Conservation (phyloP, 495 filamentous ascomycete species). For the Barbatosphaeria neglecta region DNA sequence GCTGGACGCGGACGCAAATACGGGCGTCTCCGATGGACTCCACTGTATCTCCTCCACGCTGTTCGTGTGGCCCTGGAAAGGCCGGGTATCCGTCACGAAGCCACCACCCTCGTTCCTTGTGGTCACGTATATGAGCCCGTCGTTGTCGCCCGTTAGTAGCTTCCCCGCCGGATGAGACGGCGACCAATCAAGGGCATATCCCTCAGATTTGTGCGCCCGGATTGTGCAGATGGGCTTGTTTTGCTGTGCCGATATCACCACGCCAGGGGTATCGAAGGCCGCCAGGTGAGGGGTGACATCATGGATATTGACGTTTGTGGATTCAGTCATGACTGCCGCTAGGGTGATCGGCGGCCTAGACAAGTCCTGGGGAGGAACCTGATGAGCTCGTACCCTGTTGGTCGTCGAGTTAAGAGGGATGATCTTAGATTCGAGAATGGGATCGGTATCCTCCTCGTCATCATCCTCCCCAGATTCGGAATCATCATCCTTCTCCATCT, state of each 20-base stretch:
- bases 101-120: slow-evolving; percentile 75
- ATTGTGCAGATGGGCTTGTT: slow-evolving; percentile 80
- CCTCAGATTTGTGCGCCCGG: slow-evolving; percentile 82
- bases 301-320: slow-evolving; percentile 79
- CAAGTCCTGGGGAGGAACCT: slow-evolving; percentile 56
- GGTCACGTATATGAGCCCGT: slow-evolving; percentile 78
- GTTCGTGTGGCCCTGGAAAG: slow-evolving; percentile 70
- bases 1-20: slow-evolving; percentile 84
- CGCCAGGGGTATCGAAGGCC: slow-evolving; percentile 82
- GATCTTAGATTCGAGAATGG: slow-evolving; percentile 83
- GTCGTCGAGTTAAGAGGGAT: slow-evolving; percentile 78
- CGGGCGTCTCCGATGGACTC: slow-evolving; percentile 81
- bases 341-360: slow-evolving; percentile 63
- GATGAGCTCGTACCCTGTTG: slow-evolving; percentile 81
- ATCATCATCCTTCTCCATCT: slow-evolving; percentile 59
- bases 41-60: slow-evolving; percentile 94
- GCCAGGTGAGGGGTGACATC: slow-evolving; percentile 78
- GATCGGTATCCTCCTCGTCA: slow-evolving; percentile 68
- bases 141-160: slow-evolving; percentile 82
- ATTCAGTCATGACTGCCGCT: slow-evolving; percentile 85
- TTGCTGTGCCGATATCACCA: slow-evolving; percentile 62
- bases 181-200: slow-evolving; percentile 93
- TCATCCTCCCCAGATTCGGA: slow-evolving; percentile 58
- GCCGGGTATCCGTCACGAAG: slow-evolving; percentile 70
- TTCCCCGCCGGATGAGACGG: slow-evolving; percentile 61